phyloP scores from a whole-genome alignment of 345 rosid genomes.

The Camelina neglecta region DNA sequence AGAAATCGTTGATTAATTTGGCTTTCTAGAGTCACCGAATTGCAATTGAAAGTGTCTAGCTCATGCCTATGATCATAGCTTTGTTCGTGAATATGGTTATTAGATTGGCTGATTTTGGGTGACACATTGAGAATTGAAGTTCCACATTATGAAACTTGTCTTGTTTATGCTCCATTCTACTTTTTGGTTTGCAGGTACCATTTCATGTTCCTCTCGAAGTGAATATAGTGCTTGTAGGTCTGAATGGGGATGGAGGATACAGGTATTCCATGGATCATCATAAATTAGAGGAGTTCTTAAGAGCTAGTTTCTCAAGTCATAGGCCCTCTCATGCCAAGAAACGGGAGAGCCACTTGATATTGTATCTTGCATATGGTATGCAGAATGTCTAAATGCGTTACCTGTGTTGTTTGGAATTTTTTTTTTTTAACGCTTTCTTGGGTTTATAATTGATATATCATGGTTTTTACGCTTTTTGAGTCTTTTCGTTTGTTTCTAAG shows the following conservation, averaged over 20 bases:
- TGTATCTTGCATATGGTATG: slow-evolving; percentile 18
- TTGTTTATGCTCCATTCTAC: neutral
- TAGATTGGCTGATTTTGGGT: slow-evolving; percentile 16
- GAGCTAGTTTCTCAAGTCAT: slow-evolving; percentile 74
- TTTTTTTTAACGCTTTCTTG: slow-evolving; percentile 10
- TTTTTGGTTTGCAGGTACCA: slow-evolving; percentile 66
- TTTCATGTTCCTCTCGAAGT: slow-evolving; percentile 97
- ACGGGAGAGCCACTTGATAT: slow-evolving; percentile 92
- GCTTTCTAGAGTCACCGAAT: slow-evolving; percentile 3
- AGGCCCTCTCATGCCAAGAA: slow-evolving; percentile 86
- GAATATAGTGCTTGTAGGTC: slow-evolving; percentile 84
- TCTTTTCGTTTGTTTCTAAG: too few relatives aligned
- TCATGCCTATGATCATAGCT: slow-evolving; percentile 25
- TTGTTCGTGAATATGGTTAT: slow-evolving; percentile 2
- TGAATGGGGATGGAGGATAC: slow-evolving; percentile 92
- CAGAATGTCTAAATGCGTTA: slow-evolving; percentile 22
- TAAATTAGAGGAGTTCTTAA: slow-evolving; percentile 81
- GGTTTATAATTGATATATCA: slow-evolving; percentile 25
- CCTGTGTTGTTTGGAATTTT: neutral
- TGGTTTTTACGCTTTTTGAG: too few relatives aligned
- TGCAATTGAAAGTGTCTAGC: neutral
- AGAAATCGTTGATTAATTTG: slow-evolving; percentile 7
- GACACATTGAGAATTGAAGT: neutral
- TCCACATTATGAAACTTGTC: slow-evolving; percentile 21
- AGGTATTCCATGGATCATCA: slow-evolving; percentile 68